phyloP scores from a whole-genome alignment of 2,329 filamentous ascomycete genomes.

The Daldinia sp. region DNA sequence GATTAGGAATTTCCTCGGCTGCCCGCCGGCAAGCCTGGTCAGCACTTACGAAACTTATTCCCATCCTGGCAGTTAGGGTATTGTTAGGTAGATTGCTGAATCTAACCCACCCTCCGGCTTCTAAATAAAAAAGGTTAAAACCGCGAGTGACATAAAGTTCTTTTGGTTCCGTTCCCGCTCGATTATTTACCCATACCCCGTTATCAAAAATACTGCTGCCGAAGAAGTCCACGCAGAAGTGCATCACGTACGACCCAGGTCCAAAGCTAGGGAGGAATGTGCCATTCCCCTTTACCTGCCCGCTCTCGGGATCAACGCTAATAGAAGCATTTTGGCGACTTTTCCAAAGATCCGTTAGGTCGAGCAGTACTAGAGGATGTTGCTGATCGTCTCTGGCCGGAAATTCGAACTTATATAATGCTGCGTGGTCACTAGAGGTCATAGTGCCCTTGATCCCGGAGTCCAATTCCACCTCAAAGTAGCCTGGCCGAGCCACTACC shows the following conservation, averaged over 20 bases:
- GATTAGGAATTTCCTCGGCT: constrained; percentile 70
- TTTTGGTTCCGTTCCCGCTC: constrained; percentile 55
- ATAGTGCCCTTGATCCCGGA: constrained; percentile 68
- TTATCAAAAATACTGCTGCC: constrained; percentile 55
- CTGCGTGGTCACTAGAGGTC: constrained; percentile 70
- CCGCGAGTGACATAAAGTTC: constrained; percentile 55
- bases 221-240: constrained; percentile 72
- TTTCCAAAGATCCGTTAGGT: constrained; percentile 70
- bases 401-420: constrained; percentile 72
- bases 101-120: constrained; percentile 66
- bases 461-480: constrained; percentile 68
- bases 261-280: constrained; percentile 73
- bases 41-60: constrained; percentile 72
- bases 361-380: constrained; percentile 67
- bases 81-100: constrained; percentile 61
- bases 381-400: constrained; percentile 50
- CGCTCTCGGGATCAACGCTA: constrained; percentile 61
- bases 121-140: constrained; percentile 58
- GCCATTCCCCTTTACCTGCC: constrained; percentile 68
- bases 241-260: constrained; percentile 66
- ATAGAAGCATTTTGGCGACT: constrained; percentile 63
- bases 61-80: constrained; percentile 69
- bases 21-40: constrained; percentile 72
- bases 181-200: constrained; percentile 57
- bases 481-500: constrained; percentile 64